phyloP scores from a whole-genome alignment of 371 early-diverging fungal species.

The Nematocida parisii region DNA sequence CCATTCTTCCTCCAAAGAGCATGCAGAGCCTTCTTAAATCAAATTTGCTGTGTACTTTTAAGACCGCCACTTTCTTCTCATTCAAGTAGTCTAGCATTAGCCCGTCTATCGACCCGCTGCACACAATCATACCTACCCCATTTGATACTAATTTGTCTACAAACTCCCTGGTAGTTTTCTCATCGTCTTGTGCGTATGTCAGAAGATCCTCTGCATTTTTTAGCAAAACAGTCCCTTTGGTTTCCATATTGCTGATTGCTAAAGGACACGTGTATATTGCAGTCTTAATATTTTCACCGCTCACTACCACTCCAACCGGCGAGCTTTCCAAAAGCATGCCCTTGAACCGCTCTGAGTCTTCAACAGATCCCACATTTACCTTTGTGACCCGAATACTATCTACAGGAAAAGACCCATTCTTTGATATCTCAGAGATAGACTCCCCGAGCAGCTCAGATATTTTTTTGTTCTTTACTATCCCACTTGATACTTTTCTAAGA shows the following conservation, averaged over 20 bases:
- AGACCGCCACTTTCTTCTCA: constrained; percentile 61
- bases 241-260: constrained; percentile 89
- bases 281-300: constrained; percentile 72
- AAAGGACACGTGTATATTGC: constrained; percentile 91
- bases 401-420: constrained; percentile 53
- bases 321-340: constrained; percentile 96
- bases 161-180: constrained; percentile 70
- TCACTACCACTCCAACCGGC: constrained; percentile 74
- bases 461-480: constrained; percentile 56
- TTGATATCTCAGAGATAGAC: constrained; percentile 43
- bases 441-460: constrained; percentile 55
- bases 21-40: constrained; percentile 67
- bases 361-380: constrained; percentile 83
- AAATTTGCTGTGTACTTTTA: constrained; percentile 66
- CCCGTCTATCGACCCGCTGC: constrained; percentile 65
- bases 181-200: constrained; percentile 85
- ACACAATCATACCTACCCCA: constrained; percentile 69
- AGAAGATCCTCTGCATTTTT: constrained; percentile 91
- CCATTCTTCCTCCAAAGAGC: constrained; percentile 61
- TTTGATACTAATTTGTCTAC: constrained; percentile 82
- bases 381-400: constrained; percentile 72
- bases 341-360: constrained; percentile 82
- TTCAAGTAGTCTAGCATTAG: constrained; percentile 66
- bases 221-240: constrained; percentile 95
- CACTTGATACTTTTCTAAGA: constrained; percentile 52